phyloP scores from a whole-genome alignment of 1,139 yeast genomes.

The Yamadazyma songkhlaensis region DNA sequence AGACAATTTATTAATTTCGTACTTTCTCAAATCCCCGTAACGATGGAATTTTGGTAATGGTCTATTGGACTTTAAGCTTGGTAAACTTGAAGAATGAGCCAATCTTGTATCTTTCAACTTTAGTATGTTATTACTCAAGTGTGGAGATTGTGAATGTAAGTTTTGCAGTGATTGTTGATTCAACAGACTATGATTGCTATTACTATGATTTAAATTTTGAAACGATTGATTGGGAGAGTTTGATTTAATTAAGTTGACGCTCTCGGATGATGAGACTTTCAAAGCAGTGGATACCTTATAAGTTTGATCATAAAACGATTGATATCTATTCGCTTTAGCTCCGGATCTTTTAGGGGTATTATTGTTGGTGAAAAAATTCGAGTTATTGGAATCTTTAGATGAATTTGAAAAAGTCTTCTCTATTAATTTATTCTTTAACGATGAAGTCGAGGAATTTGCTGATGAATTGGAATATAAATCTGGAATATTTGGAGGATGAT shows the following conservation, averaged over 20 bases:
- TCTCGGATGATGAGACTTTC: conserved; percentile 43
- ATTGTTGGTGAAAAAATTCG: conserved; percentile 2
- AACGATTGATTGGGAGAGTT: conserved; percentile 15
- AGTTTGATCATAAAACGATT: conserved; percentile 49
- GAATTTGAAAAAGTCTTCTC: conserved; percentile 36
- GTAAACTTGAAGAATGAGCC: conserved; percentile 43
- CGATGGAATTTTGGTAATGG: conserved; percentile 10
- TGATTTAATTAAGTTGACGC: conserved; percentile 31
- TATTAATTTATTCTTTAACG: conserved; percentile 25
- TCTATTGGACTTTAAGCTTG: conserved; percentile 17
- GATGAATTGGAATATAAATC: conserved; percentile 29
- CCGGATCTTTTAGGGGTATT: conserved; percentile 36
- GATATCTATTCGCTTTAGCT: conserved; percentile 51
- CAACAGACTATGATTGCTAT: not conserved
- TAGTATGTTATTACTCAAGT: not conserved
- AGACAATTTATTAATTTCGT: conserved; percentile 11
- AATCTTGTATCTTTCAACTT: conserved; percentile 15
- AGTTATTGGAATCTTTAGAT: conserved; percentile 25
- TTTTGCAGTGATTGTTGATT: conserved; percentile 1
- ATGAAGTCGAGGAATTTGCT: conserved; percentile 35
- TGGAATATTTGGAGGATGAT: conserved; percentile 23
- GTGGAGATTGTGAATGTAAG: not conserved
- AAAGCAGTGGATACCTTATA: conserved; percentile 45
- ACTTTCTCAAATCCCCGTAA: conserved; percentile 13
- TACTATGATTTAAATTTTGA: conserved; percentile 1